Conservation (phyloP, 2,329 filamentous ascomycete genomes). For the Talaromyces sp. region DNA sequence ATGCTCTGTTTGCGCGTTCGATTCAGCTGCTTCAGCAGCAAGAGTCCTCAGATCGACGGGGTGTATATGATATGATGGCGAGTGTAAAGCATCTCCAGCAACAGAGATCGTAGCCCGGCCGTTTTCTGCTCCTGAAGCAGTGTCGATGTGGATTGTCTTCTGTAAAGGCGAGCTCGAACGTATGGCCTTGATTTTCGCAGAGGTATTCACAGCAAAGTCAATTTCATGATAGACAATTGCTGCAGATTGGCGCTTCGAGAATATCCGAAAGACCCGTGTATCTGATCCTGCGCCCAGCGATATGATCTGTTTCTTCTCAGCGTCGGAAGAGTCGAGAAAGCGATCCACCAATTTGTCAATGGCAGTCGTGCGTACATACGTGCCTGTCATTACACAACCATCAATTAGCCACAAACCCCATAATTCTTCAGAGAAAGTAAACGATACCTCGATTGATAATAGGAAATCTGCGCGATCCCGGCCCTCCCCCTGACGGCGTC, state of each 20-base stretch:
- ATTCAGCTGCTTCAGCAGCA: slow-evolving; percentile 1
- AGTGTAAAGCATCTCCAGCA: slow-evolving; percentile 39
- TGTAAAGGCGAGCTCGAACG: slow-evolving; percentile 26
- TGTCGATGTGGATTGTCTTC: slow-evolving; percentile 22
- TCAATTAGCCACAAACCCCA: neutral
- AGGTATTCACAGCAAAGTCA: slow-evolving; percentile 74
- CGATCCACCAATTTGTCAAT: slow-evolving; percentile 70
- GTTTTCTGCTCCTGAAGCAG: slow-evolving; percentile 11
- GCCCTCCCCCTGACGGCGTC: slow-evolving; percentile 39
- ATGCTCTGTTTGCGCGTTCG: neutral
- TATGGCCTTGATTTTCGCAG: slow-evolving; percentile 53
- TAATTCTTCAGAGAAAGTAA: neutral
- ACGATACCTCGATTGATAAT: slow-evolving; percentile 88
- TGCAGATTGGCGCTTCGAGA: slow-evolving; percentile 40
- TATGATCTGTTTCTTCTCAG: slow-evolving; percentile 62
- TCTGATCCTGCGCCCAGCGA: slow-evolving; percentile 93
- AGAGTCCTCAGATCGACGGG: slow-evolving; percentile 66
- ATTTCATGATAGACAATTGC: slow-evolving; percentile 79
- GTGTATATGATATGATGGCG: slow-evolving; percentile 49
- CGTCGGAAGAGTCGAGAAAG: slow-evolving; percentile 54
- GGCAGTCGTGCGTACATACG: slow-evolving; percentile 82
- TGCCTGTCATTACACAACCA: slow-evolving; percentile 50
- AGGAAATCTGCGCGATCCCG: slow-evolving; percentile 62
- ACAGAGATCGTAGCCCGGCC: slow-evolving; percentile 30
- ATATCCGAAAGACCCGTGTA: slow-evolving; percentile 75